phyloP scores from a whole-genome alignment of 1,284 basidiomycete genomes.

The Cystobasidiaceae sp. region DNA sequence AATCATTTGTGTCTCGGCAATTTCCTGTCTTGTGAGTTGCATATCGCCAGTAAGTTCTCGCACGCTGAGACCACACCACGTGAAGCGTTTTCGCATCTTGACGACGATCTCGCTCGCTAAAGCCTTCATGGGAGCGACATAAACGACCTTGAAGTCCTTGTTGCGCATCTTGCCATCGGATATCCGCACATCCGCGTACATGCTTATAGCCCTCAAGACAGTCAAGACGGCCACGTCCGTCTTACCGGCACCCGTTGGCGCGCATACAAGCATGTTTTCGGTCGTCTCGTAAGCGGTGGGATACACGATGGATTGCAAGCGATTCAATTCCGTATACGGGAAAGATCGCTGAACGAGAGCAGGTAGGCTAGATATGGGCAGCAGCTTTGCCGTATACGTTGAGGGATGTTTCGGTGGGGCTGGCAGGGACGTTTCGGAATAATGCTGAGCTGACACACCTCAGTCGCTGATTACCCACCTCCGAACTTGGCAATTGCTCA shows the following conservation, averaged over 20 bases:
- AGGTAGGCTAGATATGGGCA: slow-evolving; percentile 71
- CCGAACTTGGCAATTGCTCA: slow-evolving; percentile 46
- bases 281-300: slow-evolving; percentile 89
- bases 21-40: slow-evolving; percentile 92
- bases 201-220: slow-evolving; percentile 79
- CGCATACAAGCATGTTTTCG: slow-evolving; percentile 94
- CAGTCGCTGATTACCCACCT: slow-evolving; percentile 48
- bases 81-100: slow-evolving; percentile 84
- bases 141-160: slow-evolving; percentile 87
- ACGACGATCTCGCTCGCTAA: slow-evolving; percentile 91
- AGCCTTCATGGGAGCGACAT: slow-evolving; percentile 99
- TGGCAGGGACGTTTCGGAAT: slow-evolving; percentile 78
- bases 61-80: slow-evolving; percentile 81
- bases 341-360: slow-evolving; percentile 79
- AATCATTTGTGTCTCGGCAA: slow-evolving; percentile 93
- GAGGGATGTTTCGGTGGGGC: slow-evolving; percentile 76
- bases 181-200: slow-evolving; percentile 54
- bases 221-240: slow-evolving; percentile 96
- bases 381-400: slow-evolving; percentile 63
- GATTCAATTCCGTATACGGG: slow-evolving; percentile 79
- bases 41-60: slow-evolving; percentile 97
- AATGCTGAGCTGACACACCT: slow-evolving; percentile 42
- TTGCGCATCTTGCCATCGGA: slow-evolving; percentile 51
- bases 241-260: slow-evolving; percentile 98
- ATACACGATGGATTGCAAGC: slow-evolving; percentile 93